Evolutionary conservation across 2,329 filamentous ascomycete species (phyloP), one percentile per base, ranked within the genome.

Genomic region (Plenodomus biglobosus): DNA sequence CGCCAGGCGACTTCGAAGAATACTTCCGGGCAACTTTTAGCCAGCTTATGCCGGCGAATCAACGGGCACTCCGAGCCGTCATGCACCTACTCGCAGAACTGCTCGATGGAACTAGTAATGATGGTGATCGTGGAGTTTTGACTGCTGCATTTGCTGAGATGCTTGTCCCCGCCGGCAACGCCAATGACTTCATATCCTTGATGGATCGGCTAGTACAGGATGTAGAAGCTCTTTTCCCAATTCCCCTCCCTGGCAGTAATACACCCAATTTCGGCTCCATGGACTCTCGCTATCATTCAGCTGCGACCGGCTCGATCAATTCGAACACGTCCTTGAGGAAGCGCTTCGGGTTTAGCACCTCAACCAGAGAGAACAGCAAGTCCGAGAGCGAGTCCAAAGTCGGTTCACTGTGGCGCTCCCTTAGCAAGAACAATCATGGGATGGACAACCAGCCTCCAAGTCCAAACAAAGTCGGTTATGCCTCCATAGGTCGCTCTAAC

Each of bases 61-160:
- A 82, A 55, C 83, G 92, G 52, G 91, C 92, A 1, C 89, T 96
- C 56, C 87, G 87, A 32, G 84, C 87, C 1, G 82, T 96, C 42
- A 86, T 96, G 65, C 92, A 90, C 63, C 79, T 97, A 24, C 78
- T 97, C 19, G 88, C 90, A 1, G 90, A 96, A 65, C 77, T 97
- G 22, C 81, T 96, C 6, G 91, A 95, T 56, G 91, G 90, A 2
- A 96, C 91, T 58, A 86, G 86, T 42, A 96, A 95, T 62, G 92
- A 96, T 65, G 88, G 90, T 24, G 92, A 96, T 67, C 83, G 92
- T 40, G 92, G 92, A 40, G 88, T 90, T 18, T 74, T 97, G 59
- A 96, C 91, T 0, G 84, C 90, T 38, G 88, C 90, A 1, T 96
- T 97, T 75, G 86, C 91, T 0, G 91, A 96, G 67, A 79, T 96